phyloP scores from a whole-genome alignment of 75 land plant genomes.

The Ceratopteris richardii region DNA sequence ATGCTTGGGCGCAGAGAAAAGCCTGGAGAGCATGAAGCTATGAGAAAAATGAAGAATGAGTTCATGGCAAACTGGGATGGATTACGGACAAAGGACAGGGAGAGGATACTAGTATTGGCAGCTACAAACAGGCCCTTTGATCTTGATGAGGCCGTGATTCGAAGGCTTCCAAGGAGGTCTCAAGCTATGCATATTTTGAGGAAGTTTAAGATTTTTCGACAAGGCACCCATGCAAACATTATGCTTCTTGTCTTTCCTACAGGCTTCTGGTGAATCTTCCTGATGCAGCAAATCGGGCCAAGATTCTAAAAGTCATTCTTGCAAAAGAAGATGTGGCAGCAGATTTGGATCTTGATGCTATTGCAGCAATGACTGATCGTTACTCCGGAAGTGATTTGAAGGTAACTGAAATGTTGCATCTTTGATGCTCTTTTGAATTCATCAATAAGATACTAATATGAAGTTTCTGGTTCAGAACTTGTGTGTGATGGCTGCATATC shows the following conservation, averaged over 20 bases:
- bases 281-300: constrained; percentile 36
- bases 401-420: constrained; percentile 8
- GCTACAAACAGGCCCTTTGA: constrained; percentile 52
- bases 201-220: no score
- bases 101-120: constrained; percentile 38
- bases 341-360: constrained; percentile 30
- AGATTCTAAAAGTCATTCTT: constrained; percentile 40
- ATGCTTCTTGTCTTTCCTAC: no score
- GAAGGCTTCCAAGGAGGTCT: constrained; percentile 46
- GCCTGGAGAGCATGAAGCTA: constrained; percentile 40
- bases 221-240: no score
- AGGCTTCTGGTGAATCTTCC: constrained; percentile 46
- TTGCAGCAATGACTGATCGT: constrained; percentile 41
- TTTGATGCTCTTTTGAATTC: background rate
- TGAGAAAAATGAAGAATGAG: constrained; percentile 50
- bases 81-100: constrained; percentile 35
- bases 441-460: background rate
- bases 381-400: constrained; percentile 50
- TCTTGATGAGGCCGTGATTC: constrained; percentile 47
- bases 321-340: constrained; percentile 30
- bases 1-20: constrained; percentile 49
- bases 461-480: constrained; percentile 20
- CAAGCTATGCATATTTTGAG: background rate
- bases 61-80: constrained; percentile 54
- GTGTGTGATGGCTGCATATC: constrained; percentile 47